Evolutionary conservation across 805 yeast species (phyloP).

Genomic region (Metschnikowia cubensis): DNA sequence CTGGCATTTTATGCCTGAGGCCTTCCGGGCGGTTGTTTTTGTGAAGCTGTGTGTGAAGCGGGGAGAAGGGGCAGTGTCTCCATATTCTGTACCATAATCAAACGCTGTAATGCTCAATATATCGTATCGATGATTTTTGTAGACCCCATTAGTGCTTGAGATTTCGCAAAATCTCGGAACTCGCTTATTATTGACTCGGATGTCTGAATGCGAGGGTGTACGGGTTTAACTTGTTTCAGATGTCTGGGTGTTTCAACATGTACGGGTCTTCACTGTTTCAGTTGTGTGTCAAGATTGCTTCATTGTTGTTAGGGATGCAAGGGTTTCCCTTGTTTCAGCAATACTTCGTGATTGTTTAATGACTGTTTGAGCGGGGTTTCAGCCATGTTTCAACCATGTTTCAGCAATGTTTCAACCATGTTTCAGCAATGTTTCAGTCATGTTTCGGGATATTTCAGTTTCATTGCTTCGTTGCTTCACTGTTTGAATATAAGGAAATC

Average conservation of each 20-base stretch:
- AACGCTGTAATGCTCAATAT: constrained; percentile 18
- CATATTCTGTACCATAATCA: constrained; percentile 15
- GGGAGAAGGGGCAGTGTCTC: constrained; percentile 15
- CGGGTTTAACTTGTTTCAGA: neutral
- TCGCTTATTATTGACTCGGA: no score
- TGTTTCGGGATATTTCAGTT: neutral
- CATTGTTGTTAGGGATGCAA: no score
- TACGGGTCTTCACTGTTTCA: no score
- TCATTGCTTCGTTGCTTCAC: neutral
- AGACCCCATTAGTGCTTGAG: constrained; percentile 1
- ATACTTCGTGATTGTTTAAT: neutral
- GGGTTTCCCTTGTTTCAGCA: neutral
- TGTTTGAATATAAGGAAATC: neutral
- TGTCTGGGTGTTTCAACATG: neutral
- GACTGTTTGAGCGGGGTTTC: neutral
- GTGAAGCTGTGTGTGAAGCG: constrained; percentile 13
- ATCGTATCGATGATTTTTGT: constrained; percentile 8
- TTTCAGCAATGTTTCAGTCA: neutral
- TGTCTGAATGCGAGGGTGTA: no score
- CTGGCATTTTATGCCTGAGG: neutral
- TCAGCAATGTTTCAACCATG: neutral
- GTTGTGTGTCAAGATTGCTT: neutral
- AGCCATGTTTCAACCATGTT: neutral
- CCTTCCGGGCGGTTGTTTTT: constrained; percentile 3
- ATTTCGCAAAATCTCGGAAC: no score